These are phyloP conservation scores for Crithidia sp. DNA, from an alignment of 208 protist species.

Conservation along the genomic window DNA sequence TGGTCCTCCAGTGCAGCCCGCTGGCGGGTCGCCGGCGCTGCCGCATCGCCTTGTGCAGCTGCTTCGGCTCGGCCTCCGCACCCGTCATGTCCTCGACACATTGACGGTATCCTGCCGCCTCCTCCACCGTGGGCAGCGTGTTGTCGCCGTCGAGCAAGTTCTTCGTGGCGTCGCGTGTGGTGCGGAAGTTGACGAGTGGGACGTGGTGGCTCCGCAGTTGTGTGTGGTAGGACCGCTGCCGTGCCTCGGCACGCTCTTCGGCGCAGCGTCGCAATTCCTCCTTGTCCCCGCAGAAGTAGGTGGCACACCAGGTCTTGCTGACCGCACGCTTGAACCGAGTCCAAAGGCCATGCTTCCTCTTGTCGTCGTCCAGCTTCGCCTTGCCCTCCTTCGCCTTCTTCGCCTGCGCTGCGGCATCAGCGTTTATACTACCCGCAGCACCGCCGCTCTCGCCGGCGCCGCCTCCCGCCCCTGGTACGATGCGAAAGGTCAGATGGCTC, in stretches of 20 bases:
- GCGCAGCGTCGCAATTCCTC: conserved; percentile 13
- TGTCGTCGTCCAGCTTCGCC: neutral
- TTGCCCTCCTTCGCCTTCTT: conserved; percentile 3
- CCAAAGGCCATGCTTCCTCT: neutral
- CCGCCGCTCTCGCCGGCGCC: neutral
- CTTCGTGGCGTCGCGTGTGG: conserved; percentile 19
- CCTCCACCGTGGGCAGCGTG: conserved; percentile 23
- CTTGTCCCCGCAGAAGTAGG: conserved; percentile 8
- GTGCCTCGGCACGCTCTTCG: conserved; percentile 35
- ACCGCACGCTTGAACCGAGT: conserved; percentile 12
- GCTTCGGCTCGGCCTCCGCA: conserved; percentile 12
- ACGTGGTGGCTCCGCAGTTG: conserved; percentile 61
- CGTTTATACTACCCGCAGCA: neutral
- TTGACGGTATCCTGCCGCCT: conserved; percentile 14
- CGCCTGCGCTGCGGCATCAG: neutral
- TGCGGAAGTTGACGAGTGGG: conserved; percentile 53
- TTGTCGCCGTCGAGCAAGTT: conserved; percentile 15
- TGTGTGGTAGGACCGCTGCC: conserved; percentile 36
- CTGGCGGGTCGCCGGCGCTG: conserved; percentile 11
- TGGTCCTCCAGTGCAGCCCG: conserved; percentile 27
- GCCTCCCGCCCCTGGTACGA: conserved; percentile 13
- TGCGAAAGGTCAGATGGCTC: conserved; percentile 44
- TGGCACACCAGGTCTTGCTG: conserved; percentile 20
- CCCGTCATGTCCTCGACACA: conserved; percentile 9
- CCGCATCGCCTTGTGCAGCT: conserved; percentile 21